phyloP scores from a whole-genome alignment of 2,329 filamentous ascomycete species.

The Aureobasidium sp. region DNA sequence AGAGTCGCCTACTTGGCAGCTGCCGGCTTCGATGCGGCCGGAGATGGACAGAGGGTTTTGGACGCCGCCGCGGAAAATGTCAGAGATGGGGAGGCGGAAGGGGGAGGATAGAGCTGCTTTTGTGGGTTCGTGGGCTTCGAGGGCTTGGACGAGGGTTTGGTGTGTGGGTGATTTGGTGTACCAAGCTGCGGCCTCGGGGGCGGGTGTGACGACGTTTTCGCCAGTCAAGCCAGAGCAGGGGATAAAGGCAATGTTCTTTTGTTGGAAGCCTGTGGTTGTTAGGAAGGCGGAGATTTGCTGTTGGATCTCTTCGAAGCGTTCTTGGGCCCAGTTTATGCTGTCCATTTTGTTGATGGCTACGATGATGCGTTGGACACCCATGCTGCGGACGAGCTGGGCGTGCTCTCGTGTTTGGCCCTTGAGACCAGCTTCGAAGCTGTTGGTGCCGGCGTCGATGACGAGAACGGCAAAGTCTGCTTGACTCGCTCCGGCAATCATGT shows the following conservation, averaged over 20 bases:
- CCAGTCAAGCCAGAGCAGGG: conserved; percentile 85
- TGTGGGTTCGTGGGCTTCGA: conserved; percentile 75
- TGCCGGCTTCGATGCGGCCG: conserved; percentile 79
- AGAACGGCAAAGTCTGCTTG: conserved; percentile 94
- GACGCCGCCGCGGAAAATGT: conserved; percentile 74
- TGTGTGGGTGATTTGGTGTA: conserved; percentile 52
- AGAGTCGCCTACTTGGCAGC: conserved; percentile 74
- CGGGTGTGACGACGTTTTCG: conserved; percentile 67
- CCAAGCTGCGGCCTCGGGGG: conserved; percentile 56
- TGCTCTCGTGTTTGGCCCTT: conserved; percentile 94
- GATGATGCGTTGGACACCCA: conserved; percentile 81
- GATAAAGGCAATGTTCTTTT: conserved; percentile 76
- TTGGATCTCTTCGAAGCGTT: conserved; percentile 76
- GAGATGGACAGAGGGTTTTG: conserved; percentile 78
- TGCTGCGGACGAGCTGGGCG: conserved; percentile 77
- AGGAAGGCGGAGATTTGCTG: conserved; percentile 80
- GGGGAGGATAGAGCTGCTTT: conserved; percentile 63
- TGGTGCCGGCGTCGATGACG: conserved; percentile 83
- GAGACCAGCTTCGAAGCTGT: conserved; percentile 87
- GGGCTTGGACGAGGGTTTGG: conserved; percentile 69
- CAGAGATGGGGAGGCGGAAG: conserved; percentile 76
- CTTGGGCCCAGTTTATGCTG: conserved; percentile 72
- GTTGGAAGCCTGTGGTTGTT: conserved; percentile 69
- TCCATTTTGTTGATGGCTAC: conserved; percentile 96
- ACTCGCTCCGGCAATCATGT: conserved; percentile 96